A percentile compares a stretch with the other conserved stretches of the same genome.
These are phyloP conservation scores for Aspergillus flavus DNA, from an alignment of 2,329 filamentous ascomycete species.

Conservation along the genomic window DNA sequence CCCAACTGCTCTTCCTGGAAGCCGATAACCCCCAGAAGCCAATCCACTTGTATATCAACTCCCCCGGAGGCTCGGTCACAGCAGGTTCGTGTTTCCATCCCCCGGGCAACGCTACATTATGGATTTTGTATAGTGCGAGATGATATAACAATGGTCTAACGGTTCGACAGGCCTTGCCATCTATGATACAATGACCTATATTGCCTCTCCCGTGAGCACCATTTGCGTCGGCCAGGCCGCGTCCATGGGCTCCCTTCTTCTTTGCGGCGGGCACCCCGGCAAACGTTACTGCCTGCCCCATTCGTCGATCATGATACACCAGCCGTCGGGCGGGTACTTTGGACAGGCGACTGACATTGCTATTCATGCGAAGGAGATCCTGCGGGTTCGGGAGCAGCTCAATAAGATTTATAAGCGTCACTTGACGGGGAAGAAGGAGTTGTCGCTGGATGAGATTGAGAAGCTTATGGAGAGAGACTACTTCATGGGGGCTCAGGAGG, in stretches of 20 bases:
- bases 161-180: conserved; percentile 66
- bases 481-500: conserved; percentile 87
- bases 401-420: conserved; percentile 90
- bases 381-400: conserved; percentile 79
- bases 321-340: conserved; percentile 76
- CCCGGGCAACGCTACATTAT: background rate
- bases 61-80: conserved; percentile 87
- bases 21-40: conserved; percentile 93
- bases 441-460: conserved; percentile 80
- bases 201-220: conserved; percentile 86
- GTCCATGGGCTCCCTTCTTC: conserved; percentile 87
- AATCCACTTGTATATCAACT: conserved; percentile 98
- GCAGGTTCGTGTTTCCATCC: conserved; percentile 56
- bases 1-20: conserved; percentile 96
- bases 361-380: conserved; percentile 96
- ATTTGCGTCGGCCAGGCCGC: conserved; percentile 94
- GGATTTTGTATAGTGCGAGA: background rate
- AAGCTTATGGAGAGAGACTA: conserved; percentile 97
- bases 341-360: conserved; percentile 79
- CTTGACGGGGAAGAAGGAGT: conserved; percentile 69
- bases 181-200: conserved; percentile 99
- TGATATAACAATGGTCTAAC: background rate
- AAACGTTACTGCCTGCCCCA: conserved; percentile 91
- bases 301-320: conserved; percentile 94
- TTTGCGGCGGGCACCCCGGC: conserved; percentile 81